Evolutionary conservation across 83 land plant species (phyloP).

Genomic region (Larix sibirica): DNA sequence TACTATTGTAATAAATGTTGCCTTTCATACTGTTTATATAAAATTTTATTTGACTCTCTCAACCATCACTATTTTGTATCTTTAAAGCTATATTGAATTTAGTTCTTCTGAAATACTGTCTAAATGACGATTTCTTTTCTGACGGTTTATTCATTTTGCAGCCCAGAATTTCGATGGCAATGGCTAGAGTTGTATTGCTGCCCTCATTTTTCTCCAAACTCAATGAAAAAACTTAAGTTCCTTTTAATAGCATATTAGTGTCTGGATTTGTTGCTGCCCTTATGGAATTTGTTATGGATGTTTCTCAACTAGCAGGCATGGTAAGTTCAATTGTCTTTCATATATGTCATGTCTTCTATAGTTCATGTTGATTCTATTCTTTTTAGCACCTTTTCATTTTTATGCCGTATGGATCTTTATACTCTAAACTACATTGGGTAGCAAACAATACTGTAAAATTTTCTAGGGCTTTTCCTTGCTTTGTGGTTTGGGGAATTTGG

Average conservation of each 20-base stretch:
- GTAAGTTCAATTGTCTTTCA: slow-evolving; percentile 32
- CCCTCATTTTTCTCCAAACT: slow-evolving; percentile 87
- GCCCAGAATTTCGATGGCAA: slow-evolving; percentile 98
- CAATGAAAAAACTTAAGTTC: slow-evolving; percentile 73
- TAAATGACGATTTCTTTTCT: background rate
- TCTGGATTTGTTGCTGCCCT: slow-evolving; percentile 72
- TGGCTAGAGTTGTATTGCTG: slow-evolving; percentile 97
- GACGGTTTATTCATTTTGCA: slow-evolving; percentile 29
- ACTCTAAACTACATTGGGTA: background rate
- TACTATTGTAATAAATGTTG: background rate
- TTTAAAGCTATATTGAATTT: background rate
- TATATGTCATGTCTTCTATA: background rate
- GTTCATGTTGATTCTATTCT: background rate
- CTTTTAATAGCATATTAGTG: slow-evolving; percentile 79
- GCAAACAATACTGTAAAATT: too few species aligned
- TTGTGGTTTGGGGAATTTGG: too few species aligned
- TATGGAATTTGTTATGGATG: slow-evolving; percentile 88
- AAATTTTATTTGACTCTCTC: background rate
- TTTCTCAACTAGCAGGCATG: slow-evolving; percentile 93
- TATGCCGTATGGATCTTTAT: background rate
- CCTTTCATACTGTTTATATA: background rate
- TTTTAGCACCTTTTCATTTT: background rate
- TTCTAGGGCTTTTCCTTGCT: too few species aligned
- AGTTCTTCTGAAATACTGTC: background rate
- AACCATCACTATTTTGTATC: background rate